phyloP scores from a whole-genome alignment of 441 rosid species.

The Syzygium syzygioides region DNA sequence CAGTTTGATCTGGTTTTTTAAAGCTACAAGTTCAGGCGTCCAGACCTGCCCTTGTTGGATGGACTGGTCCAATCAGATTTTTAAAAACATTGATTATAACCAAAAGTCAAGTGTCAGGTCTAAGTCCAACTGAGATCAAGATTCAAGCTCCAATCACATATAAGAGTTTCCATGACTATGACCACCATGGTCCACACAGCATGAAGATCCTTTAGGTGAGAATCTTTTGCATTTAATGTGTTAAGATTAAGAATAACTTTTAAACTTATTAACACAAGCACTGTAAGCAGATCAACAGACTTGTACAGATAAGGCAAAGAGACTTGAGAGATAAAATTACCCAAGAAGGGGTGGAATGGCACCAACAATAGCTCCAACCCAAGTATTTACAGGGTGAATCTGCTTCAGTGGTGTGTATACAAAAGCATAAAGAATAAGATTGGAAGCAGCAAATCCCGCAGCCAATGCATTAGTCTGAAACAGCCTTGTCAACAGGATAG shows the following conservation, averaged over 20 bases:
- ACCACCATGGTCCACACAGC: neutral
- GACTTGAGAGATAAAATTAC: constrained; percentile 24
- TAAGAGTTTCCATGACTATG: neutral
- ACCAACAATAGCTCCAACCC: constrained; percentile 99
- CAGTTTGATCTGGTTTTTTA: neutral
- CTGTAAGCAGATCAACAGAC: too few relatives aligned
- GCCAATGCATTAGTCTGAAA: constrained; percentile 96
- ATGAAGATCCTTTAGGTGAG: neutral
- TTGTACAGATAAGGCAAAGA: neutral
- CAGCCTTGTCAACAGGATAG: constrained; percentile 47
- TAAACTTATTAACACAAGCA: neutral
- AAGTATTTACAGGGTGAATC: constrained; percentile 92
- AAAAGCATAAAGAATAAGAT: constrained; percentile 87
- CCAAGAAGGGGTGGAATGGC: constrained; percentile 44
- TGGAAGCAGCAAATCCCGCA: constrained; percentile 87
- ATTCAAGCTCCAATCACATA: neutral
- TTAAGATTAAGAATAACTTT: neutral
- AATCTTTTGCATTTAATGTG: neutral
- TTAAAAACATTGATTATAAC: neutral
- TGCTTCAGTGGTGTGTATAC: constrained; percentile 97
- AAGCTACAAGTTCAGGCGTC: neutral
- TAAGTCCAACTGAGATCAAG: neutral
- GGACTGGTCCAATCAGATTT: neutral
- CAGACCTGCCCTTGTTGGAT: neutral
- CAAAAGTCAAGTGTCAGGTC: neutral